Evolutionary conservation across 768 basidiomycete genomes (phyloP).

Genomic region (Termitomyces sp.): DNA sequence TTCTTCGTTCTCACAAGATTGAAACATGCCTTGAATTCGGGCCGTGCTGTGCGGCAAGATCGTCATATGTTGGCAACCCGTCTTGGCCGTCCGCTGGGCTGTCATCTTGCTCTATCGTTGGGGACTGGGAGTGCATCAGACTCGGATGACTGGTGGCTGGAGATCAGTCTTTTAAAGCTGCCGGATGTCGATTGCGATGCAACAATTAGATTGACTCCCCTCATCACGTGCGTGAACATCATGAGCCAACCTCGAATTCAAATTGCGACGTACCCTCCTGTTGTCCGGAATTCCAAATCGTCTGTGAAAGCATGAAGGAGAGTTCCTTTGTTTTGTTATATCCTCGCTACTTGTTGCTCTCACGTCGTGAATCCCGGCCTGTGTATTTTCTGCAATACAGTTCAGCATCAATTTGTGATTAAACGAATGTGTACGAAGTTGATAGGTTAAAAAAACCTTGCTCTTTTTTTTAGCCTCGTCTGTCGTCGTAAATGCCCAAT

Average conservation of each 20-base stretch:
- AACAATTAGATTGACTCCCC: not conserved
- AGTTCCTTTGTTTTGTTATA: not conserved
- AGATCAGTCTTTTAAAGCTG: not conserved
- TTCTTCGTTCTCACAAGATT: not conserved
- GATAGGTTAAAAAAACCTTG: too few relatives aligned
- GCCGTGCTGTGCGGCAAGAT: slow-evolving; percentile 69
- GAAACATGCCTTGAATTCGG: slow-evolving; percentile 71
- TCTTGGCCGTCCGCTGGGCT: slow-evolving; percentile 31
- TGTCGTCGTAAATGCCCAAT: not conserved
- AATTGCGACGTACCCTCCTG: too few relatives aligned
- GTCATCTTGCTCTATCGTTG: slow-evolving; percentile 40
- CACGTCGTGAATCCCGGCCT: too few relatives aligned
- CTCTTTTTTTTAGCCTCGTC: too few relatives aligned
- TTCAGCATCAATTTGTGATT: not conserved
- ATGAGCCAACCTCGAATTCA: too few relatives aligned
- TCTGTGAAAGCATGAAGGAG: not conserved
- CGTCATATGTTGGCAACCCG: slow-evolving; percentile 74
- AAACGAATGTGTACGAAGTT: not conserved
- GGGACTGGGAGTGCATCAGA: slow-evolving; percentile 17
- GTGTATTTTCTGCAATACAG: too few relatives aligned
- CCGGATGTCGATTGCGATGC: slow-evolving; percentile 4
- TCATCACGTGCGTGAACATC: not conserved
- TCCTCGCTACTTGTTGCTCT: not conserved
- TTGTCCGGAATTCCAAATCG: too few relatives aligned
- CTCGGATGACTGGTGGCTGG: not conserved